These are phyloP conservation scores for Choricystis sp. DNA, from an alignment of 139 green algal genomes.

Conservation along the genomic window DNA sequence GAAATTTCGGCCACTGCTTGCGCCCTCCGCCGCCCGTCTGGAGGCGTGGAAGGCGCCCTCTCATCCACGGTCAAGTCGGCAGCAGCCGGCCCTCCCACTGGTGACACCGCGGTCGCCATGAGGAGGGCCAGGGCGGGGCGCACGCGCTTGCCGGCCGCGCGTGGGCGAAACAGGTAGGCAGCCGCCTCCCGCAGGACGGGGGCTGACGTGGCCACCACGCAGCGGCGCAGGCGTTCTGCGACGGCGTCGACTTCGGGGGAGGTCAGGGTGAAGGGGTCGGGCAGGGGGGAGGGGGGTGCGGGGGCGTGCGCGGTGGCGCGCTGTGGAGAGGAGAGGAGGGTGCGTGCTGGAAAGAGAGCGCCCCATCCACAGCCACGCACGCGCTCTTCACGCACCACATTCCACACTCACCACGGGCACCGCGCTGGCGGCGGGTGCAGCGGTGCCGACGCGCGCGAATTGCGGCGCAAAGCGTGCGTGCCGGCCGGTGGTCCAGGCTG, in stretches of 20 bases:
- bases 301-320: background rate
- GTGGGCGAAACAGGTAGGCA: slow-evolving; percentile 76
- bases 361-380: too few relatives aligned
- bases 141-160: slow-evolving; percentile 82
- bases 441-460: too few relatives aligned
- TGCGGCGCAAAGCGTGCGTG: too few relatives aligned
- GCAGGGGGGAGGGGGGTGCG: background rate
- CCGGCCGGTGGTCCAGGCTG: too few relatives aligned
- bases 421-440: too few relatives aligned
- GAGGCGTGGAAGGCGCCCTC: slow-evolving; percentile 28
- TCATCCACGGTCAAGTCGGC: slow-evolving; percentile 36
- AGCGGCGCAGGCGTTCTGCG: slow-evolving; percentile 57
- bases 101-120: slow-evolving; percentile 66
- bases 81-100: slow-evolving; percentile 9
- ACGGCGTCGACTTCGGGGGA: slow-evolving; percentile 55
- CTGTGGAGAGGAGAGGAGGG: background rate
- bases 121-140: slow-evolving; percentile 73
- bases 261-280: slow-evolving; percentile 58
- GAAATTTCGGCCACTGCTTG: slow-evolving; percentile 92
- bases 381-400: too few relatives aligned
- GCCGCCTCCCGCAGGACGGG: slow-evolving; percentile 59
- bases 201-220: slow-evolving; percentile 52
- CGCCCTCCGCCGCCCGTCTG: slow-evolving; percentile 53
- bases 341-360: too few relatives aligned
- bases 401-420: too few relatives aligned